Evolutionary conservation across 1,139 yeast genomes (phyloP), one percentile per base, ranked within the genome.

Genomic region (Magnusiomyces sp.): DNA sequence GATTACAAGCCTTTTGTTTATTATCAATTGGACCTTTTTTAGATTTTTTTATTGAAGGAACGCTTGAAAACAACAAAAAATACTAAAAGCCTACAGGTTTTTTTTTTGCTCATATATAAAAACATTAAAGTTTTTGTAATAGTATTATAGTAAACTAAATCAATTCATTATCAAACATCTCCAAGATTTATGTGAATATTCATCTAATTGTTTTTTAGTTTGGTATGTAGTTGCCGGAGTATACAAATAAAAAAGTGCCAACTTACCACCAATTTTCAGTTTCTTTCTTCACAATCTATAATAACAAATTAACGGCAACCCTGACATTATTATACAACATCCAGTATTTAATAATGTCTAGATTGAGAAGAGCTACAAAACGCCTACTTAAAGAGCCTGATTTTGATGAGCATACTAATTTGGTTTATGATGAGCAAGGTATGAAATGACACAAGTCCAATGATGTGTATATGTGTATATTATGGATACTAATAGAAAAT

Each of bases 1-100:
- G 97, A 92, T 55, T 92, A 89, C 66, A 95, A 90, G 69, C 97
- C 97, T 46, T 92, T 92, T 71, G 98, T 90, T 20, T 46, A 34
- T 37, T 50, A 43, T 19, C 51, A 51, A 47, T 40, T 51, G 43
- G 49, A 51, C 16, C 47, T 51, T 37, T 51, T 46, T 46, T 42
- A 42, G 31, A 14, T 29, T 7, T 23, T 34, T 23, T 23, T 23
- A 23, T 23, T 4, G 7, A 23, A 4, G 7, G 29, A 23, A 23
- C 29, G 7, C 7, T 5, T 40, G 51, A 14, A 13, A 45, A 6
- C 9, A 37, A 9, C 33, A 14, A 20, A n/a, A n/a, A n/a, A n/a
- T 23, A 5, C 29, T 23, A 23, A 23, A 23, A 23, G n/a, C 10
- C 32, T 13, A 20, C n/a, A 37, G 13, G 46, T 34, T 36, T 42